Percentiles rank a stretch among this genome's conserved stretches.
phyloP scores from a whole-genome alignment of 2,329 filamentous ascomycete species.

The Hypoxylon rubiginosum region DNA sequence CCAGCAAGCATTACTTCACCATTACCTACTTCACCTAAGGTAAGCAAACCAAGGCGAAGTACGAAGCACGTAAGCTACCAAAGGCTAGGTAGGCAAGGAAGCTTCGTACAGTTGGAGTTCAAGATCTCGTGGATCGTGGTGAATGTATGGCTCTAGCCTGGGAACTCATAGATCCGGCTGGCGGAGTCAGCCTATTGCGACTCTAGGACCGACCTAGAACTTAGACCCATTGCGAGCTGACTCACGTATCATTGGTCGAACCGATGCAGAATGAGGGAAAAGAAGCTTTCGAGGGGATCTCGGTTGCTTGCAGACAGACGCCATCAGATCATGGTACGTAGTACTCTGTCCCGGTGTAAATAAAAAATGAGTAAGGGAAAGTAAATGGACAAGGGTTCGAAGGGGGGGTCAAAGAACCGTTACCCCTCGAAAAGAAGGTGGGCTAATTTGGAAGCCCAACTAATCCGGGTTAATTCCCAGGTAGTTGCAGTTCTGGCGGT shows the following conservation, averaged over 20 bases:
- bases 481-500: constrained; percentile 31
- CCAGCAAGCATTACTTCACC: constrained; percentile 28
- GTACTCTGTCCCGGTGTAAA: constrained; percentile 16
- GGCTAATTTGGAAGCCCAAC: constrained; percentile 42
- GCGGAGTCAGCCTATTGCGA: constrained; percentile 24
- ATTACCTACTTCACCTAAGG: constrained; percentile 4
- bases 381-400: constrained; percentile 14
- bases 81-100: background rate
- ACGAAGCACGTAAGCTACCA: constrained; percentile 2
- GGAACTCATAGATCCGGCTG: constrained; percentile 38
- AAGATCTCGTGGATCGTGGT: constrained; percentile 23
- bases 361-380: constrained; percentile 1
- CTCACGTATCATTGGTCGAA: constrained; percentile 24
- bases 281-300: constrained; percentile 38
- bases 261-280: constrained; percentile 19
- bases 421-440: constrained; percentile 31
- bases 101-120: constrained; percentile 8
- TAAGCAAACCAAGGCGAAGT: constrained; percentile 17
- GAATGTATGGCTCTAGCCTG: constrained; percentile 7
- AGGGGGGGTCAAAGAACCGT: constrained; percentile 13
- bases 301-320: constrained; percentile 34
- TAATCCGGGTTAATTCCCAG: constrained; percentile 13
- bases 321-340: constrained; percentile 34
- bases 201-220: constrained; percentile 37
- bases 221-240: constrained; percentile 9